Percentiles rank a stretch among this genome's conserved stretches.
phyloP scores from a whole-genome alignment of 1,284 basidiomycete genomes.

The Malassezia slooffiae region DNA sequence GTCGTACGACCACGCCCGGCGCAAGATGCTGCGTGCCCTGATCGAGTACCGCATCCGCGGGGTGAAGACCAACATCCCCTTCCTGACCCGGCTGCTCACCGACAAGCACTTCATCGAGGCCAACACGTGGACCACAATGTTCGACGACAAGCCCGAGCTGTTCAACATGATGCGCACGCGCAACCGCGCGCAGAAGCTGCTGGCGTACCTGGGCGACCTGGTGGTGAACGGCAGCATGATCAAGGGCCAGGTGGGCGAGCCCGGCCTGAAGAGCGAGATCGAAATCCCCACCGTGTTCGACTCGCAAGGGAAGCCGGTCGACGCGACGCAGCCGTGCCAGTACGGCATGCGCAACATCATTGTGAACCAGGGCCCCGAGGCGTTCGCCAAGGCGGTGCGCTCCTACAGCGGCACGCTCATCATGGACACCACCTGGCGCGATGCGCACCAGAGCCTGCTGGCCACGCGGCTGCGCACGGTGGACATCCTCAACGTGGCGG shows the following conservation, averaged over 20 bases:
- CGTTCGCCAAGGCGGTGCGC: conserved; percentile 94
- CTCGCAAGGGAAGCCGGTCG: conserved; percentile 61
- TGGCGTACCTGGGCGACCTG: conserved; percentile 93
- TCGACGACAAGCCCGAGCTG: conserved; percentile 95
- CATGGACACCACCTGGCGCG: conserved; percentile 84
- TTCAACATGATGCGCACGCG: conserved; percentile 97
- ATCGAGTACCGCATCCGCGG: conserved; percentile 99
- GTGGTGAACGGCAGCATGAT: conserved; percentile 97
- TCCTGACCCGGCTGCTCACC: conserved; percentile 95
- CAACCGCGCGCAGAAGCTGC: conserved; percentile 94
- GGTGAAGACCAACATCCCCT: conserved; percentile 94
- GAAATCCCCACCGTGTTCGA: conserved; percentile 70
- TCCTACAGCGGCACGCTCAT: conserved; percentile 75
- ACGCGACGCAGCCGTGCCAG: conserved; percentile 70
- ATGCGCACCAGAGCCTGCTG: conserved; percentile 94
- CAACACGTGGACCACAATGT: conserved; percentile 77
- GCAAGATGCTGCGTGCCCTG: conserved; percentile 96
- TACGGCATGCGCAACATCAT: conserved; percentile 98
- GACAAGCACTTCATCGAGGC: conserved; percentile 92
- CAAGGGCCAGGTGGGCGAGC: conserved; percentile 84
- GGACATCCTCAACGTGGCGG: conserved; percentile 98
- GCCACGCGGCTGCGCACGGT: conserved; percentile 91
- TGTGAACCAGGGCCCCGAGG: conserved; percentile 91
- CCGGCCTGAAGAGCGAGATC: conserved; percentile 83
- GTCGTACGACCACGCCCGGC: conserved; percentile 92